phyloP scores from a whole-genome alignment of 2,329 filamentous ascomycete genomes.

The Calonectria fujianensis region DNA sequence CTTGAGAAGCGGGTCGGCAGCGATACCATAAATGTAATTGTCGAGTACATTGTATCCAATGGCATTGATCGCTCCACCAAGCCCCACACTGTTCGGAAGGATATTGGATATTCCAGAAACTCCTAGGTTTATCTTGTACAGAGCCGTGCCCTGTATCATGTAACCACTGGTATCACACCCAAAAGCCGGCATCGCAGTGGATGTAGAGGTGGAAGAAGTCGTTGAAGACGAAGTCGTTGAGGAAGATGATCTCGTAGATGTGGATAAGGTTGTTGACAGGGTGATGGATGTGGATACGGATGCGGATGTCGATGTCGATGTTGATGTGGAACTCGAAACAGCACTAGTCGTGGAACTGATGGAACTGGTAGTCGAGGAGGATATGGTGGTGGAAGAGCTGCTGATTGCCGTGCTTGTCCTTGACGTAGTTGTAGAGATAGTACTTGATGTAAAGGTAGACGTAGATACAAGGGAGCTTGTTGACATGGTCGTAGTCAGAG shows the following conservation, averaged over 20 bases:
- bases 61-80: conserved; percentile 37
- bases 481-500: neutral
- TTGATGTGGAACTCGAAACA: neutral
- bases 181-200: neutral
- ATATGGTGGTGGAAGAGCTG: neutral
- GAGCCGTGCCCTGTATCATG: neutral
- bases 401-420: neutral
- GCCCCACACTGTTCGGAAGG: conserved; percentile 30
- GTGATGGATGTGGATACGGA: neutral
- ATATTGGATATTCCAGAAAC: neutral
- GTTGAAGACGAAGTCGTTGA: neutral
- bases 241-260: neutral
- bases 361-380: neutral
- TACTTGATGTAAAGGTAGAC: neutral
- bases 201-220: neutral
- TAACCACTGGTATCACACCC: neutral
- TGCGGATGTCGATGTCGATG: neutral
- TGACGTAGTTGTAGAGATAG: neutral
- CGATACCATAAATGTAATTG: conserved; percentile 50
- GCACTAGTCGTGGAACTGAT: neutral
- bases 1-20: neutral
- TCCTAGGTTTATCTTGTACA: neutral
- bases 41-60: conserved; percentile 50
- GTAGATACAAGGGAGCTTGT: neutral
- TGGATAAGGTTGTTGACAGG: neutral